A percentile compares a stretch with the other conserved stretches of the same genome.
These are phyloP conservation scores for Sporothrix brasiliensis DNA, from an alignment of 2,329 filamentous ascomycete genomes.

Conservation along the genomic window DNA sequence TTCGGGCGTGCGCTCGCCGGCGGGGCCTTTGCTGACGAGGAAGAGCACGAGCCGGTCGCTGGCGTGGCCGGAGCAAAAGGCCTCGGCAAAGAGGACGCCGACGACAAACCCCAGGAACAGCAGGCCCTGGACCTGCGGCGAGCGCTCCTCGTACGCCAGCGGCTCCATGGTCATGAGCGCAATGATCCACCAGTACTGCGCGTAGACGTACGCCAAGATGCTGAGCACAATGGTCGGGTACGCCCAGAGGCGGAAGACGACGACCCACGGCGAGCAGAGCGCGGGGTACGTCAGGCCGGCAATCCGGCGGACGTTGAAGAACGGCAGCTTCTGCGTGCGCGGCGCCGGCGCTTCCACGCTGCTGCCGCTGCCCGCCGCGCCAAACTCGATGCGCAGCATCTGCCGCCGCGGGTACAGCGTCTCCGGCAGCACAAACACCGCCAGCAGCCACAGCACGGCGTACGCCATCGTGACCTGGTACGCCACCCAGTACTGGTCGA, in stretches of 20 bases:
- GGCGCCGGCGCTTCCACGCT: not conserved
- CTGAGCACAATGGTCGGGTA: constrained; percentile 51
- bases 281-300: constrained; percentile 57
- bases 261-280: constrained; percentile 47
- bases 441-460: constrained; percentile 50
- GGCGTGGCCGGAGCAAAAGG: constrained; percentile 55
- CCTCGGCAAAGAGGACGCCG: constrained; percentile 55
- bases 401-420: constrained; percentile 58
- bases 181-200: constrained; percentile 61
- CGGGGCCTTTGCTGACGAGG: constrained; percentile 46
- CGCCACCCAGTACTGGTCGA: constrained; percentile 55
- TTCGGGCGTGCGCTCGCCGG: constrained; percentile 50
- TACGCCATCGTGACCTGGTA: constrained; percentile 60
- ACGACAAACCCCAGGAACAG: constrained; percentile 58
- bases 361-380: not conserved
- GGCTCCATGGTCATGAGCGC: constrained; percentile 58
- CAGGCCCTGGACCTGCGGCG: constrained; percentile 55
- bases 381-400: constrained; percentile 46
- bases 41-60: constrained; percentile 56
- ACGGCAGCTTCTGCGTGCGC: constrained; percentile 24
- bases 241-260: constrained; percentile 53
- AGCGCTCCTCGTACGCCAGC: constrained; percentile 53
- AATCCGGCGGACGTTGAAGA: constrained; percentile 48
- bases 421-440: constrained; percentile 57
- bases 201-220: constrained; percentile 54